Percentiles rank a stretch among this genome's conserved stretches.
Conservation (phyloP, 768 basidiomycete genomes). For the Lentinula aciculospora region DNA sequence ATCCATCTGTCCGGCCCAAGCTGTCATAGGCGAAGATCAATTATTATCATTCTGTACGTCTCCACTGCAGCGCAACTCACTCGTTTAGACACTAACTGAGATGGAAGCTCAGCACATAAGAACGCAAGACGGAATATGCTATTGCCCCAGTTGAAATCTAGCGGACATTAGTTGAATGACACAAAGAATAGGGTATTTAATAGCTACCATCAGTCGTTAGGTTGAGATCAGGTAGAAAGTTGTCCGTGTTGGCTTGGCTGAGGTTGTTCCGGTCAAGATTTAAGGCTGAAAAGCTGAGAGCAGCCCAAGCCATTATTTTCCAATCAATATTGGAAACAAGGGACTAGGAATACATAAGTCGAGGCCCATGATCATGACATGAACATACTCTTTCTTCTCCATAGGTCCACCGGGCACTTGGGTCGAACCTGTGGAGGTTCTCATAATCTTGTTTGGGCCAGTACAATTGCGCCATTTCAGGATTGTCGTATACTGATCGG, state of each 20-base stretch:
- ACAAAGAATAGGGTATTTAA: slow-evolving; percentile 3
- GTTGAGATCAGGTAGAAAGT: slow-evolving; percentile 49
- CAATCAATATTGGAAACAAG: slow-evolving; percentile 54
- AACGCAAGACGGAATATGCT: slow-evolving; percentile 47
- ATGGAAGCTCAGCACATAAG: slow-evolving; percentile 53
- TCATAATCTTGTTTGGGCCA: slow-evolving; percentile 50
- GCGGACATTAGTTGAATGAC: not conserved
- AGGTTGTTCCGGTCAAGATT: slow-evolving; percentile 52
- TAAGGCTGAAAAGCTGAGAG: slow-evolving; percentile 51
- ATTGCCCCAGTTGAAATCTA: slow-evolving; percentile 55
- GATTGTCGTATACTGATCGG: slow-evolving; percentile 49
- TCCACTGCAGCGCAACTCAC: slow-evolving; percentile 20
- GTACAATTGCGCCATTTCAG: slow-evolving; percentile 35
- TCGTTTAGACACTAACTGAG: slow-evolving; percentile 56
- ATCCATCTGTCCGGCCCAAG: slow-evolving; percentile 63
- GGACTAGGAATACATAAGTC: slow-evolving; percentile 21
- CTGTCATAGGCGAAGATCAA: slow-evolving; percentile 16
- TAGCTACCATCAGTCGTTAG: slow-evolving; percentile 41
- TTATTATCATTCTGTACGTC: not conserved
- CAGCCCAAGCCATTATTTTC: slow-evolving; percentile 54
- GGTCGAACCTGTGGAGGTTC: slow-evolving; percentile 52
- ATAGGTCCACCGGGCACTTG: slow-evolving; percentile 53
- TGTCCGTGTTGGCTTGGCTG: slow-evolving; percentile 52
- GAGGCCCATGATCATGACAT: not conserved
- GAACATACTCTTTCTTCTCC: slow-evolving; percentile 42